Evolutionary conservation across 495 filamentous ascomycete species (phyloP).

Genomic region (Parmelia sp.): DNA sequence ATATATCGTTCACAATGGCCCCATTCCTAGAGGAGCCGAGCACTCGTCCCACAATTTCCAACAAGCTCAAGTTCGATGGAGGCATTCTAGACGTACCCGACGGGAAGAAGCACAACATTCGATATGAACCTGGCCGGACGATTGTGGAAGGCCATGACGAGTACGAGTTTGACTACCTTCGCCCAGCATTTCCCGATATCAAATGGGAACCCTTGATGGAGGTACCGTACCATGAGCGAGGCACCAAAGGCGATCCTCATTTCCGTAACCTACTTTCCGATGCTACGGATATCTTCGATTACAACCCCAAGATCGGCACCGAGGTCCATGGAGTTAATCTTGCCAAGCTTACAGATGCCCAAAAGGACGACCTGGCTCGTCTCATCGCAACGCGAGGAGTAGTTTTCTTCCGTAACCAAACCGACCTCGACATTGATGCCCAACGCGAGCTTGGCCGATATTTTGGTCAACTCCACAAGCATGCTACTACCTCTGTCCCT

Average conservation of each 20-base stretch:
- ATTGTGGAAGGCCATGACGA: slow-evolving; percentile 39
- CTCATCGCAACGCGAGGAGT: slow-evolving; percentile 66
- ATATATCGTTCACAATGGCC: background rate
- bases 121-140: slow-evolving; percentile 46
- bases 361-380: slow-evolving; percentile 69
- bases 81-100: background rate
- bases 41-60: background rate
- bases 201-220: slow-evolving; percentile 48
- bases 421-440: slow-evolving; percentile 58
- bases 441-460: slow-evolving; percentile 60
- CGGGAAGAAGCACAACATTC: background rate
- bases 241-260: slow-evolving; percentile 47
- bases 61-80: background rate
- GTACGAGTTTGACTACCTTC: slow-evolving; percentile 52
- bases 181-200: slow-evolving; percentile 51
- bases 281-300: slow-evolving; percentile 52
- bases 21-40: slow-evolving; percentile 2
- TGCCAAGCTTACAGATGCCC: slow-evolving; percentile 55
- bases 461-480: slow-evolving; percentile 62
- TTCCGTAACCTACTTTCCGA: slow-evolving; percentile 46
- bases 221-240: slow-evolving; percentile 49
- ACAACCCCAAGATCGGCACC: slow-evolving; percentile 65
- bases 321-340: slow-evolving; percentile 67
- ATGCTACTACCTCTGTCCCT: slow-evolving; percentile 56
- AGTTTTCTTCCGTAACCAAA: slow-evolving; percentile 65